These are phyloP conservation scores for Pulveroboletus sp. DNA, from an alignment of 1,284 basidiomycete genomes.

Conservation along the genomic window DNA sequence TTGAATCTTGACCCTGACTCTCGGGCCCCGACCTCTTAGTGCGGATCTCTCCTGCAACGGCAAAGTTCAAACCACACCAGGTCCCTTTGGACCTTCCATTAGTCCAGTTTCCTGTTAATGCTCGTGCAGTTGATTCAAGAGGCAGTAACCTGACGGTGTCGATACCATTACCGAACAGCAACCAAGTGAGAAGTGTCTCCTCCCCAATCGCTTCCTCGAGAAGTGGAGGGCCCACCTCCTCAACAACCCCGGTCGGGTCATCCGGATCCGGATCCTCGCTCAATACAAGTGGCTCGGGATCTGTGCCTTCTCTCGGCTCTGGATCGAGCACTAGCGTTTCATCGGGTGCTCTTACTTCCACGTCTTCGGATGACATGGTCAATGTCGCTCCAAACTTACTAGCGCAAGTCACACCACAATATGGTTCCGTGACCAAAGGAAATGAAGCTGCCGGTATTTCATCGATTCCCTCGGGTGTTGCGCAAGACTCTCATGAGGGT, in stretches of 20 bases:
- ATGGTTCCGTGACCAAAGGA: conserved; percentile 36
- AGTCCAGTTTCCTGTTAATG: conserved; percentile 41
- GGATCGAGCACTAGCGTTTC: conserved; percentile 49
- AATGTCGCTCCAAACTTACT: conserved; percentile 40
- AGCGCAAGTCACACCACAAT: conserved; percentile 47
- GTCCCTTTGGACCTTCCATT: conserved; percentile 47
- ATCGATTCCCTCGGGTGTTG: conserved; percentile 42
- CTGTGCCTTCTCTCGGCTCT: conserved; percentile 54
- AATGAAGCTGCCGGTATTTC: conserved; percentile 28
- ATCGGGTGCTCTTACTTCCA: conserved; percentile 38
- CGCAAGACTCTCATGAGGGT: conserved; percentile 38
- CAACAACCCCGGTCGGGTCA: conserved; percentile 40
- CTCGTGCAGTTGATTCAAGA: conserved; percentile 31
- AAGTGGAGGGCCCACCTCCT: conserved; percentile 31
- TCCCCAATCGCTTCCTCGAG: conserved; percentile 55
- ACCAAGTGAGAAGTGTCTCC: conserved; percentile 58
- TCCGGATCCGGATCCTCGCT: conserved; percentile 55
- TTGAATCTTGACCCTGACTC: conserved; percentile 26
- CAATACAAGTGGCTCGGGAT: conserved; percentile 44
- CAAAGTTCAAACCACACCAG: conserved; percentile 69
- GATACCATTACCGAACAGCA: conserved; percentile 41
- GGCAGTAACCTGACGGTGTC: conserved; percentile 41
- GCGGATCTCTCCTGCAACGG: conserved; percentile 87
- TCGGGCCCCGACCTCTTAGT: conserved; percentile 42
- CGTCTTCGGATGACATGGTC: conserved; percentile 49